Conservation (phyloP, 2,329 filamentous ascomycete species). For the Aspergillus ustus region DNA sequence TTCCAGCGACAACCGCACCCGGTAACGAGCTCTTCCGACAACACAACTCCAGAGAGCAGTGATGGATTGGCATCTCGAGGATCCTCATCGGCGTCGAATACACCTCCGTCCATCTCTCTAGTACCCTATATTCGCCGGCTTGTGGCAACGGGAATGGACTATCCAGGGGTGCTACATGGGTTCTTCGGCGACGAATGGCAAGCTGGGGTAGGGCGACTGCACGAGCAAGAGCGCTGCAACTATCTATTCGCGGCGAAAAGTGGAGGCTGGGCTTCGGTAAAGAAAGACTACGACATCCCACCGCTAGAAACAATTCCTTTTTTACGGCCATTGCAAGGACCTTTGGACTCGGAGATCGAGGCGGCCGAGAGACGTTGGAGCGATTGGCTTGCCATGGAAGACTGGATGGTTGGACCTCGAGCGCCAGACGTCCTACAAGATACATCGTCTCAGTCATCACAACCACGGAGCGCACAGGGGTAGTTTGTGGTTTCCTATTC, state of each 20-base stretch:
- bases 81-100: conserved; percentile 41
- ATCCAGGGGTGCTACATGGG: conserved; percentile 81
- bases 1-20: conserved; percentile 70
- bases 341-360: conserved; percentile 78
- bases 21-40: conserved; percentile 45
- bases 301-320: conserved; percentile 86
- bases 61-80: conserved; percentile 43
- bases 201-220: conserved; percentile 76
- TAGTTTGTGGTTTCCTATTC: conserved; percentile 20
- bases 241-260: conserved; percentile 96
- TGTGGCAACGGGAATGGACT: conserved; percentile 89
- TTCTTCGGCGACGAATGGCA: conserved; percentile 97
- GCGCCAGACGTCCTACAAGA: conserved; percentile 59
- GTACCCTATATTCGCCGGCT: conserved; percentile 89
- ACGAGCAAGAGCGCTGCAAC: conserved; percentile 89
- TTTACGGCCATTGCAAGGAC: conserved; percentile 77
- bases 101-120: conserved; percentile 63
- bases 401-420: conserved; percentile 94
- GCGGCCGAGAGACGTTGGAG: conserved; percentile 86
- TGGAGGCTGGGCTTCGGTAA: conserved; percentile 85
- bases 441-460: conserved; percentile 42
- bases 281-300: conserved; percentile 86
- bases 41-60: conserved; percentile 41
- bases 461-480: conserved; percentile 37
- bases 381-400: conserved; percentile 94